phyloP scores from a whole-genome alignment of 2,329 filamentous ascomycete species.

The Teratosphaeria zuluensis region DNA sequence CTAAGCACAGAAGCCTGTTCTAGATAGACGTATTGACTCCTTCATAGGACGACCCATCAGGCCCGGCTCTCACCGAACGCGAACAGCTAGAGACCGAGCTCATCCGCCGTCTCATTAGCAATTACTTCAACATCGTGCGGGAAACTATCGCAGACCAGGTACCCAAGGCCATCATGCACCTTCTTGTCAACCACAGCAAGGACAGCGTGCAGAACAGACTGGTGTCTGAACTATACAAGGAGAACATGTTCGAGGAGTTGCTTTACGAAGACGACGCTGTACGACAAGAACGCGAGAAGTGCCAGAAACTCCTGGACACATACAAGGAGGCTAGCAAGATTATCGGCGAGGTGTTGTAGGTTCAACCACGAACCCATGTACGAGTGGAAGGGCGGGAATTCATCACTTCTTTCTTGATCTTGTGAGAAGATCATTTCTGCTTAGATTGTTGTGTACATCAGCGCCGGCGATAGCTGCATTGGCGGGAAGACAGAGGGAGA shows the following conservation, averaged over 20 bases:
- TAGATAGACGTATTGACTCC: neutral
- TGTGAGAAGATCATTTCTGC: neutral
- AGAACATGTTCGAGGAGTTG: slow-evolving; percentile 80
- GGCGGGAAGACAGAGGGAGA: neutral
- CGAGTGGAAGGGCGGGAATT: neutral
- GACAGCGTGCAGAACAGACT: slow-evolving; percentile 95
- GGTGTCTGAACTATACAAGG: slow-evolving; percentile 91
- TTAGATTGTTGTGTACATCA: neutral
- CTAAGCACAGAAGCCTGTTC: neutral
- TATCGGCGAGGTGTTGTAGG: slow-evolving; percentile 62
- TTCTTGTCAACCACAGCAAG: slow-evolving; percentile 96
- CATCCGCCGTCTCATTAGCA: slow-evolving; percentile 90
- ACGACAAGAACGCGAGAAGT: slow-evolving; percentile 97
- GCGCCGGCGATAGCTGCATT: neutral
- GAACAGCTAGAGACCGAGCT: slow-evolving; percentile 97
- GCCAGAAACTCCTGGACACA: slow-evolving; percentile 86
- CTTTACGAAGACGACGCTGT: slow-evolving; percentile 96
- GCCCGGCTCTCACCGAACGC: slow-evolving; percentile 79
- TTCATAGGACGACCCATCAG: slow-evolving; percentile 21
- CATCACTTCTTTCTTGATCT: neutral
- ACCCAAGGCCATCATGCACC: slow-evolving; percentile 97
- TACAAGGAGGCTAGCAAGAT: slow-evolving; percentile 98
- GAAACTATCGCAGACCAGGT: slow-evolving; percentile 98
- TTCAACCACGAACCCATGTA: neutral
- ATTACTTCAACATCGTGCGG: slow-evolving; percentile 98